Evolutionary conservation across 2,329 filamentous ascomycete genomes (phyloP).

Genomic region (Amauroascus verrucosus): DNA sequence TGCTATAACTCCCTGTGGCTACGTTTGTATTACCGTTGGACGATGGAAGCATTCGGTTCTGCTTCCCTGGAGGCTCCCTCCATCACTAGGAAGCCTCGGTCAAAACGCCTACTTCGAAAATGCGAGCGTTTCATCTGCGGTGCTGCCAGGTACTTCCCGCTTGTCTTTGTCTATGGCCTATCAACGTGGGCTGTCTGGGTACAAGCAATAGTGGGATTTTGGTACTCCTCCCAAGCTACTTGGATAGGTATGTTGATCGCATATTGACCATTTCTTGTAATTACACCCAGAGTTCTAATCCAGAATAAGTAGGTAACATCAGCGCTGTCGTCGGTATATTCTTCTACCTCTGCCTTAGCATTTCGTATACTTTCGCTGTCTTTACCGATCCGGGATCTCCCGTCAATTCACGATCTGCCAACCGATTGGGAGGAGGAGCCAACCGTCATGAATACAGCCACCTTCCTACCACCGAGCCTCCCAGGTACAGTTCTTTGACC

Average conservation of each 20-base stretch:
- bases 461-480: conserved; percentile 60
- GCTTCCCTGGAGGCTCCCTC: conserved; percentile 28
- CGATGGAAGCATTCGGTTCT: conserved; percentile 32
- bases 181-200: conserved; percentile 95
- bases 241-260: conserved; percentile 31
- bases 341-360: conserved; percentile 71
- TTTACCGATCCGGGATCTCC: conserved; percentile 79
- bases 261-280: neutral
- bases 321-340: conserved; percentile 48
- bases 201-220: conserved; percentile 59
- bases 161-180: conserved; percentile 76
- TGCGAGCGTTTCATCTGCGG: conserved; percentile 78
- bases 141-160: conserved; percentile 70
- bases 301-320: conserved; percentile 20
- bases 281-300: neutral
- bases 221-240: conserved; percentile 40
- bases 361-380: conserved; percentile 84
- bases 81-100: conserved; percentile 34
- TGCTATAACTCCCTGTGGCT: neutral
- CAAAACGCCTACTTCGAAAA: conserved; percentile 34
- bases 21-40: neutral
- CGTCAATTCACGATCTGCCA: conserved; percentile 23
- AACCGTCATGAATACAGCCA: conserved; percentile 54
- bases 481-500: conserved; percentile 64
- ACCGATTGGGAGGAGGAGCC: conserved; percentile 4